Evolutionary conservation across 768 basidiomycete species (phyloP), one percentile per base, ranked within the genome.

Genomic region (Inosperma sp.): DNA sequence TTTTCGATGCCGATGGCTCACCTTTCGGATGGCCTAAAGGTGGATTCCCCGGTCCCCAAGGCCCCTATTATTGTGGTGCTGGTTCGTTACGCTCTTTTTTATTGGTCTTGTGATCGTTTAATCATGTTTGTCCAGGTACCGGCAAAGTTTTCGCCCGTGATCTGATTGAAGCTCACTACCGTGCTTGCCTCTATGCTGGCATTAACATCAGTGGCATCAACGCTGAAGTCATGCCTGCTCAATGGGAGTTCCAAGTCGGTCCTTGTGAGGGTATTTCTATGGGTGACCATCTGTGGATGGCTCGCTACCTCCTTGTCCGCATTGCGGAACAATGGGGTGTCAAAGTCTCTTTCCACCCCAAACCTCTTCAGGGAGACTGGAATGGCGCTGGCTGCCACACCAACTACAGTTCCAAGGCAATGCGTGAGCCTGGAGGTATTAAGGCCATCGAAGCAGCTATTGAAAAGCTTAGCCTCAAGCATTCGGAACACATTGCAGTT

Each of bases 241-340:
- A 99, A 70, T 99, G 96, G 96, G 96, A 99, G 75, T 99, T 95
- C 88, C 96, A 99, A 72, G 93, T 99, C 60, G 95, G 96, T 47
- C 96, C 96, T 25, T 98, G 95, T 63, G 88, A 90, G 68, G 96
- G 96, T 48, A 97, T 98, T 69, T 78, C 86, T 53, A 95, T 98
- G 93, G 96, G 96, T 60, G 96, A 99, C 70, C 95, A 99, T 73
- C 85, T 99, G 61, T 96, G 93, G 93, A 93, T 98, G 83, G 92
- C 96, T 30, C 90, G 96, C 59, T 99, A 87, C 78, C 87, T 99
- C 60, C 85, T 98, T 62, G 69, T 92, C 65, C 89, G 96, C 59
- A 86, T 96, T 59, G 93, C 95, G 58, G 96, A 98, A 72, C 93
- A 97, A 72, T 96, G 93, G 93, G 88, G 84, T 55, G 69, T 93